Evolutionary conservation across 106 monocot genomes (phyloP).

Genomic region (Narthecium ossifragum): DNA sequence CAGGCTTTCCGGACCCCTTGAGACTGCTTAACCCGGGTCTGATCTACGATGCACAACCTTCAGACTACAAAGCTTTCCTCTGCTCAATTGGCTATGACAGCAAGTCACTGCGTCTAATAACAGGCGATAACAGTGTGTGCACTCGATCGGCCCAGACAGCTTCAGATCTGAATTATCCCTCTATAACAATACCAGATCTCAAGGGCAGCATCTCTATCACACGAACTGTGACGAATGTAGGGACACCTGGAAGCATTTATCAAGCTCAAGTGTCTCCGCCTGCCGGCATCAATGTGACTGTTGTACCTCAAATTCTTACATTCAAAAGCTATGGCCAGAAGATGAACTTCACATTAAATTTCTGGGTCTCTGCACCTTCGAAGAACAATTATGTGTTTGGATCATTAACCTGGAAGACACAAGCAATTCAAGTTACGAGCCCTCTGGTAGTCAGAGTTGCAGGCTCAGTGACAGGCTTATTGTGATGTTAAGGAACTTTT

Average conservation of each 20-base stretch:
- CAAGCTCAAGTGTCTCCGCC: conserved; percentile 38
- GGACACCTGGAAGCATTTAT: conserved; percentile 39
- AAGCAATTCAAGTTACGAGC: conserved; percentile 26
- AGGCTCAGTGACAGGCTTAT: conserved; percentile 13
- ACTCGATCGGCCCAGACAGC: conserved; percentile 7
- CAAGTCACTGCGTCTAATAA: conserved; percentile 45
- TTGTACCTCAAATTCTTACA: conserved; percentile 43
- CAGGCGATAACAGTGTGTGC: conserved; percentile 57
- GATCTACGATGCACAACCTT: conserved; percentile 54
- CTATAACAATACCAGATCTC: conserved; percentile 61
- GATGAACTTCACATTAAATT: conserved; percentile 50
- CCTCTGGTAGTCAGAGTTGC: conserved; percentile 60
- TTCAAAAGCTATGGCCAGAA: conserved; percentile 53
- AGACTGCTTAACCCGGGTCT: conserved; percentile 65
- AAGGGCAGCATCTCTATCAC: conserved; percentile 27
- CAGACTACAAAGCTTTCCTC: conserved; percentile 67
- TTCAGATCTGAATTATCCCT: conserved; percentile 76
- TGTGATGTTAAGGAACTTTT: conserved; percentile 7
- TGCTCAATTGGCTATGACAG: conserved; percentile 73
- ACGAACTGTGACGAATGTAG: conserved; percentile 82
- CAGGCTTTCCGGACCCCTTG: conserved; percentile 60
- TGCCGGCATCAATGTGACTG: conserved; percentile 53
- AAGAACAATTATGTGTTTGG: conserved; percentile 75
- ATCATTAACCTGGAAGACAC: conserved; percentile 54
- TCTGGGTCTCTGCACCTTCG: conserved; percentile 20